Conservation (phyloP, 1,284 basidiomycete species). For the Thecaphora thlaspeos region DNA sequence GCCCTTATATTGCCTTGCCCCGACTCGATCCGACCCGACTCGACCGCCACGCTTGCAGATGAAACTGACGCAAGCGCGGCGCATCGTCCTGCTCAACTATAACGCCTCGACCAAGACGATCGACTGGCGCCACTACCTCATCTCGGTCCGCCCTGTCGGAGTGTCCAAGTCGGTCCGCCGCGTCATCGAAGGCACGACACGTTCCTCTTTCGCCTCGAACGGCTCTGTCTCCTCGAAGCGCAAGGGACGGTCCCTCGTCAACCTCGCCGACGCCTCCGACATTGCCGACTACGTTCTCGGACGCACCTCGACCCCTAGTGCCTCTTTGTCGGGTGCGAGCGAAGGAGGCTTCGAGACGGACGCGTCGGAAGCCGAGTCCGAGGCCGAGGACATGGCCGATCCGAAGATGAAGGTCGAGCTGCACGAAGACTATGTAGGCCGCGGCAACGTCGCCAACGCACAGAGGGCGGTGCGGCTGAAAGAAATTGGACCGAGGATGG, state of each 20-base stretch:
- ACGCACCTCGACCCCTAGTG: slow-evolving; percentile 68
- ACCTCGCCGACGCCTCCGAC: slow-evolving; percentile 85
- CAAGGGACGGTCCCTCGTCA: slow-evolving; percentile 61
- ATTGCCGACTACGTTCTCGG: slow-evolving; percentile 92
- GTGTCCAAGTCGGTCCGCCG: slow-evolving; percentile 88
- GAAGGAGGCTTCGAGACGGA: slow-evolving; percentile 60
- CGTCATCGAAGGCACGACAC: slow-evolving; percentile 71
- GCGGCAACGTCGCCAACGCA: slow-evolving; percentile 87
- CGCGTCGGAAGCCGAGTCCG: slow-evolving; percentile 66
- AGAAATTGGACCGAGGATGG: slow-evolving; percentile 94
- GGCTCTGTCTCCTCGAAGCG: slow-evolving; percentile 8
- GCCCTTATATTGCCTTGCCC: no score
- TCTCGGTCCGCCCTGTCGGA: slow-evolving; percentile 91
- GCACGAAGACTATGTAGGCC: slow-evolving; percentile 87
- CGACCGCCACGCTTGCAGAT: no score
- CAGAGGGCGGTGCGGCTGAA: slow-evolving; percentile 86
- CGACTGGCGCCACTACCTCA: slow-evolving; percentile 91
- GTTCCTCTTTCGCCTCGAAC: slow-evolving; percentile 55
- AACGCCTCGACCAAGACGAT: slow-evolving; percentile 81
- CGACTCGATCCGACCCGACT: no score
- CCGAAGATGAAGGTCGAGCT: slow-evolving; percentile 67
- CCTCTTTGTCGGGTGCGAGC: slow-evolving; percentile 64
- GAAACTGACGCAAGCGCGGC: slow-evolving; percentile 61
- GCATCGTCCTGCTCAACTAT: slow-evolving; percentile 91
- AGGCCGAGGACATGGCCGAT: slow-evolving; percentile 77